phyloP scores from a whole-genome alignment of 1,284 basidiomycete genomes.

The Termitomyces sp. region DNA sequence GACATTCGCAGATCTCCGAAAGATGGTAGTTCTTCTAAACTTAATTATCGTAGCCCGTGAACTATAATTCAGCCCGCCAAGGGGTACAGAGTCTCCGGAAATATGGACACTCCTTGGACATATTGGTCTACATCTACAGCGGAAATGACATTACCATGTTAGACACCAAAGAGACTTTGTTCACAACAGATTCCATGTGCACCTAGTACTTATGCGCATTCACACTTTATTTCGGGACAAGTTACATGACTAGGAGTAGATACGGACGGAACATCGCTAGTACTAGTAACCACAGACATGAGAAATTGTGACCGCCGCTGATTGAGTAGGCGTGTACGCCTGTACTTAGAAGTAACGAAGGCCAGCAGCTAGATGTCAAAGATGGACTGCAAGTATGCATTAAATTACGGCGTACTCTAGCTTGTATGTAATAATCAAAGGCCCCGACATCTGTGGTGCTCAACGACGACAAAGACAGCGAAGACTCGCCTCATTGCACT shows the following conservation, averaged over 20 bases:
- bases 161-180: too few relatives aligned
- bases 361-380: not conserved
- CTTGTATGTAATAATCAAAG: not conserved
- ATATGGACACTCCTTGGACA: not conserved
- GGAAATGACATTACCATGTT: not conserved
- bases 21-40: not conserved
- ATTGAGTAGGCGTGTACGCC: not conserved
- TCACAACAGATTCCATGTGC: too few relatives aligned
- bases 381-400: not conserved
- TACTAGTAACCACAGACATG: not conserved
- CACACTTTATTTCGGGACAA: not conserved
- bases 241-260: too few relatives aligned
- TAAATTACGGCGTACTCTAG: not conserved
- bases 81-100: not conserved
- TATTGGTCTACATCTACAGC: not conserved
- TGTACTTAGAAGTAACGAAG: not conserved
- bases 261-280: not conserved
- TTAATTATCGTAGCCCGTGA: not conserved
- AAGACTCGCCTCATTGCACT: not conserved
- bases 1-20: constrained; percentile 1
- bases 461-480: not conserved
- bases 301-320: not conserved
- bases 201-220: too few relatives aligned
- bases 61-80: not conserved
- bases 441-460: not conserved